These are phyloP conservation scores for Fraxinus nigra DNA, from an alignment of 305 asterid species.

Conservation along the genomic window DNA sequence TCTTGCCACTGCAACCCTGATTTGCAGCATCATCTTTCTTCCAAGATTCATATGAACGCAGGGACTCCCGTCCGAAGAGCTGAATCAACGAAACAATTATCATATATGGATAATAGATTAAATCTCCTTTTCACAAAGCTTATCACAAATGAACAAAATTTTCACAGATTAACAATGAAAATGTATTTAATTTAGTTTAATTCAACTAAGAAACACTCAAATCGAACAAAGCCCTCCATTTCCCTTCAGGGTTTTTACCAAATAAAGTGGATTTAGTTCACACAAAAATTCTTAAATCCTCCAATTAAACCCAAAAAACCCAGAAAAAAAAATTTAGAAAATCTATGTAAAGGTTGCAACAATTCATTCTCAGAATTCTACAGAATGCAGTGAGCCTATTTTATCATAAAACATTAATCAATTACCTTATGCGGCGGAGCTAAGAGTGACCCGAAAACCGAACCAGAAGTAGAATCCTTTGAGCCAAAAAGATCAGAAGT, in stretches of 20 bases:
- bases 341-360: not conserved
- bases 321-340: no score
- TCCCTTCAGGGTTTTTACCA: not conserved
- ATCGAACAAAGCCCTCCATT: not conserved
- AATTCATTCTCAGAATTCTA: not conserved
- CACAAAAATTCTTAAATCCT: not conserved
- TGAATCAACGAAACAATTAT: conserved; percentile 8
- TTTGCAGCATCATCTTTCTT: conserved; percentile 46
- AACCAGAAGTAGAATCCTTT: conserved; percentile 40
- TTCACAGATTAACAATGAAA: not conserved
- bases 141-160: not conserved
- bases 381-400: conserved; percentile 16
- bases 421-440: conserved; percentile 63
- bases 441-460: conserved; percentile 59
- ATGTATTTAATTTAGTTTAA: not conserved
- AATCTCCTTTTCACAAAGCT: not conserved
- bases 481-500: conserved; percentile 90
- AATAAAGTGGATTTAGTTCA: not conserved
- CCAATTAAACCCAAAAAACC: conserved; percentile 3
- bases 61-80: conserved; percentile 44
- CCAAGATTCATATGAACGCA: conserved; percentile 29
- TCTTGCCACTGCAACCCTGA: conserved; percentile 42
- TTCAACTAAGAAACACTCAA: not conserved
- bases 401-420: not conserved
- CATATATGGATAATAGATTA: not conserved